Evolutionary conservation across 208 protist genomes (phyloP), one percentile per base, ranked within the genome.

Genomic region (Lotmaria passim): DNA sequence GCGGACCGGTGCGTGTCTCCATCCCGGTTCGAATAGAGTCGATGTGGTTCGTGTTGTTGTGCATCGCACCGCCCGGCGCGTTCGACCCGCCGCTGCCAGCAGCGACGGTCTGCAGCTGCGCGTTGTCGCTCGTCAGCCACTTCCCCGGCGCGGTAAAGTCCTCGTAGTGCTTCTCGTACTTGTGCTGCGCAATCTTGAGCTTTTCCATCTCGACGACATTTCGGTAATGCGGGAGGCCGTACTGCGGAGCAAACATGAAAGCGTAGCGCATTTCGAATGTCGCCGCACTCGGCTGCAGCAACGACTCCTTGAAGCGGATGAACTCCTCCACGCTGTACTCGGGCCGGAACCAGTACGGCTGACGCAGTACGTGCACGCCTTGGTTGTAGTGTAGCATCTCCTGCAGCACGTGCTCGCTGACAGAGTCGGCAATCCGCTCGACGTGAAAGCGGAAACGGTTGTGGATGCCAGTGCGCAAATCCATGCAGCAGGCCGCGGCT

Each of bases 301-400:
- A 64, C 36, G 85, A 91, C 71, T 96, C 88, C 72, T 94, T 93
- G 68, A 93, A 96, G 50, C 91, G 88, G 30, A 96, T 91, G 60
- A 89, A 91, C 75, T 96, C 88, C 80, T 96, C 88, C 33, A 96
- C 87, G 56, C 91, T 96, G 70, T 96, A 96, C 75, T 96, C 88
- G 1, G 91, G 89, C 14, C 81, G 76, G 53, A 94, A 96, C 86
- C 86, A 94, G 75, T 92, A 94, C 15, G 85, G 79, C 59, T 96
- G 91, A 8, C 89, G 83, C n/a, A 96, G 69, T 36, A 96, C n/a
- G 72, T 96, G 91, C 24, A 88, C 86, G 19, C 71, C 80, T 57
- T 96, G 91, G 47, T 88, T 75, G 78, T 90, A 94, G 64, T 96
- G 91, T 62, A 96, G 47, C 80, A 81, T 73, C 64, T 96, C 86